Percentiles rank a stretch among this genome's conserved stretches.
Conservation (phyloP, 2,329 filamentous ascomycete genomes). For the Diaporthe amygdali region DNA sequence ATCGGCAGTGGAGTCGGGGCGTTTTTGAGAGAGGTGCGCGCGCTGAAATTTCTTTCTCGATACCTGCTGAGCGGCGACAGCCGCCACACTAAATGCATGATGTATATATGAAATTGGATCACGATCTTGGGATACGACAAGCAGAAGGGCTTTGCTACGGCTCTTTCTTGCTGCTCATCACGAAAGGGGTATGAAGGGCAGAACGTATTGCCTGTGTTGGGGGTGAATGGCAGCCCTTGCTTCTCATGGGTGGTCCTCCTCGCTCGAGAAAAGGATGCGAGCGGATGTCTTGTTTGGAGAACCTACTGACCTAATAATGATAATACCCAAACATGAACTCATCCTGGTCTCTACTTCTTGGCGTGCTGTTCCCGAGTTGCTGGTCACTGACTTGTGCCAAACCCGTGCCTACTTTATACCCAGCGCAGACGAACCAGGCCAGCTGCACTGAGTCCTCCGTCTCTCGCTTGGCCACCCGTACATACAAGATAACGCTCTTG, state of each 20-base stretch:
- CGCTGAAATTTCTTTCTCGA: background rate
- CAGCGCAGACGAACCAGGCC: too few relatives aligned
- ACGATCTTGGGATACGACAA: conserved; percentile 2
- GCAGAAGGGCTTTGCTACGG: background rate
- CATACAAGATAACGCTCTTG: too few relatives aligned
- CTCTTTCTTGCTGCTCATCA: background rate
- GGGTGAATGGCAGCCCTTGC: background rate
- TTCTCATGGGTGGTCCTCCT: background rate
- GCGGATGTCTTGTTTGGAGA: background rate
- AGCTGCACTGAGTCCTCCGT: too few relatives aligned
- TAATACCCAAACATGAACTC: background rate
- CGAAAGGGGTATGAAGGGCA: background rate
- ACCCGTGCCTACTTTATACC: too few relatives aligned
- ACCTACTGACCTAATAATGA: background rate
- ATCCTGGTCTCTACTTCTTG: background rate
- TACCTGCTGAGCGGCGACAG: background rate
- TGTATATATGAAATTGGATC: conserved; percentile 15
- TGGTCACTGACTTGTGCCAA: too few relatives aligned
- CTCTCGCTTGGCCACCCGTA: too few relatives aligned
- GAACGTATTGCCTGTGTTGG: background rate
- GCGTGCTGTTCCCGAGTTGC: background rate
- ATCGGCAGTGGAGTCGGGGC: conserved; percentile 6
- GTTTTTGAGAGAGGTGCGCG: background rate
- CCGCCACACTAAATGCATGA: conserved; percentile 5
- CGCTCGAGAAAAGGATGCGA: background rate